Evolutionary conservation across 768 basidiomycete genomes (phyloP).

Genomic region (Hypsizygus marmoreus): DNA sequence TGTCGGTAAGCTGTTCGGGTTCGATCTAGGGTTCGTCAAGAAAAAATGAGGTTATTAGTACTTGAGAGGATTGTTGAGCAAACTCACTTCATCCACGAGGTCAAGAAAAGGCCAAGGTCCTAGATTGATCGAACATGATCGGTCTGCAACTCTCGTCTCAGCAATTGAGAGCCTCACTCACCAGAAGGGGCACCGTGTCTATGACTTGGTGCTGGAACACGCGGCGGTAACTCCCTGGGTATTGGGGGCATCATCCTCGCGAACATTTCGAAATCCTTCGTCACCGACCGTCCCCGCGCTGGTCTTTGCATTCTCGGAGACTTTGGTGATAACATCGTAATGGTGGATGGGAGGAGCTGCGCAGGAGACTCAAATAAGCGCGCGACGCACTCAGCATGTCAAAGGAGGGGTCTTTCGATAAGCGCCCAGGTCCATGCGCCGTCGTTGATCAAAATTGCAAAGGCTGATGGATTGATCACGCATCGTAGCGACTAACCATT

Average conservation of each 20-base stretch:
- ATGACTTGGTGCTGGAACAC: conserved; percentile 34
- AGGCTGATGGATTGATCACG: too few species aligned
- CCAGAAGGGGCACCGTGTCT: conserved; percentile 45
- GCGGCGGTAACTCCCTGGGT: conserved; percentile 20
- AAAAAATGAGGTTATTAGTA: background rate
- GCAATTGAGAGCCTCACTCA: conserved; percentile 22
- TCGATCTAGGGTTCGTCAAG: conserved; percentile 23
- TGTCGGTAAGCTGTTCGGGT: conserved; percentile 23
- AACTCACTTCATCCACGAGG: conserved; percentile 29
- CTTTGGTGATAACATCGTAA: background rate
- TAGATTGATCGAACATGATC: conserved; percentile 7
- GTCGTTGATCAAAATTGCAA: too few species aligned
- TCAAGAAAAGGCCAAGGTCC: conserved; percentile 42
- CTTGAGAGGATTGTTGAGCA: background rate
- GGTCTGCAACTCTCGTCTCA: background rate
- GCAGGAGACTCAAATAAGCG: conserved; percentile 1
- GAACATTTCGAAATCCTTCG: conserved; percentile 10
- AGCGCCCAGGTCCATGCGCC: too few species aligned
- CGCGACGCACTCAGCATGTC: background rate
- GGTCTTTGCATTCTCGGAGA: background rate
- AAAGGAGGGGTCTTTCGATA: too few species aligned
- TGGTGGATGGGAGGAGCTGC: background rate
- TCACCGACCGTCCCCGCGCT: conserved; percentile 5
- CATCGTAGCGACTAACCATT: too few species aligned
- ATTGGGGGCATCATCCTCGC: conserved; percentile 10